Evolutionary conservation across 768 basidiomycete species (phyloP), one percentile per base, ranked within the genome.

Genomic region (Austroboletus festivus): DNA sequence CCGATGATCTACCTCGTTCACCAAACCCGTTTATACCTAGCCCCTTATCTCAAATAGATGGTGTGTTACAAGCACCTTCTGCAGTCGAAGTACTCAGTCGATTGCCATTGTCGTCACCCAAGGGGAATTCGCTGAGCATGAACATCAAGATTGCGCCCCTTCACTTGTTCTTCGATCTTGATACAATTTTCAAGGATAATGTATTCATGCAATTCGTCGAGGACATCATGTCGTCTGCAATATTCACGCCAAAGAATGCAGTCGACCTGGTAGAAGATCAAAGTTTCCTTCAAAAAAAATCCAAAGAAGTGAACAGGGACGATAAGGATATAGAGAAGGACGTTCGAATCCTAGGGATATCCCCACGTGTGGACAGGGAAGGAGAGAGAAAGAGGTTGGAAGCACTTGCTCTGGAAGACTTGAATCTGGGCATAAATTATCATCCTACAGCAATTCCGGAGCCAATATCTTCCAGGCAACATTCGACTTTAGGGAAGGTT

Each of bases 131-230:
- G 43, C 19, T 37, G 26, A 44, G 51, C 50, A n/a, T 65, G 31
- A 59, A 70, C 5, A 42, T 81, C 26, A 70, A 76, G 23, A 58
- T 80, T 8, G 70, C 71, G 10, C 86, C 92, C 10, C 56, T 94
- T 10, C 91, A 93, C 58, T 35, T 87, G n/a, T 89, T 91, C 59
- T 44, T 89, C 22, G 90, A 94, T 62, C 68, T 90, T 39, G 76
- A 67, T 28, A 62, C 71, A 46, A 54, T 73, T 18, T 54, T 80
- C 42, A 60, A 71, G 50, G 55, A 68, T 56, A 58, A 51, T 43
- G 71, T 64, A 50, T 67, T 73, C 38, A 59, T 79, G 28, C 59
- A 65, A 0, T 86, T 86, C 52, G 33, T 85, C 37, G 71, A 79
- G 9, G 74, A 77, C 13, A 33, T 76, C 30, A 54, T 62, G n/a